phyloP scores from a whole-genome alignment of 257 asterid species.

The Verbascum thapsus region DNA sequence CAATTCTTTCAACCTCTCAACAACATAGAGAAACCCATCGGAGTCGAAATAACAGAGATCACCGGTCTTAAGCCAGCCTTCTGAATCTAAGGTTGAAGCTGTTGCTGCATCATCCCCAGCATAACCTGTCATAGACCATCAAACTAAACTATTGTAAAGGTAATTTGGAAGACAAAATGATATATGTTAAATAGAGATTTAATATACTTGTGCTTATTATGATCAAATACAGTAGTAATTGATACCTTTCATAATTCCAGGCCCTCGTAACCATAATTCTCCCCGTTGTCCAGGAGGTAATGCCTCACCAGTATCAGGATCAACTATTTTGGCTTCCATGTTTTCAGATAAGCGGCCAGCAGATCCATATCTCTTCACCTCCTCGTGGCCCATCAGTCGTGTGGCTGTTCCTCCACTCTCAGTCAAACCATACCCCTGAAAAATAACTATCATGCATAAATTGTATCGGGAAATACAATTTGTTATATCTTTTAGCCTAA shows the following conservation, averaged over 20 bases:
- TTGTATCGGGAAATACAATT: too few relatives aligned
- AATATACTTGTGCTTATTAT: neutral
- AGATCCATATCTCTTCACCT: constrained; percentile 59
- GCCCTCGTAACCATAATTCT: constrained; percentile 85
- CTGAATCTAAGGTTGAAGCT: constrained; percentile 71
- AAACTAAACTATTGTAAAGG: neutral
- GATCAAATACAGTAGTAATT: neutral
- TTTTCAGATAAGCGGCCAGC: constrained; percentile 70
- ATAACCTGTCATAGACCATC: constrained; percentile 58
- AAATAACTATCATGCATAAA: too few relatives aligned
- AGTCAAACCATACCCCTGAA: constrained; percentile 89
- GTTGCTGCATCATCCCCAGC: constrained; percentile 86
- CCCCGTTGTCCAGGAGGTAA: constrained; percentile 76
- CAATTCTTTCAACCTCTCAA: constrained; percentile 87
- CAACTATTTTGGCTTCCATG: constrained; percentile 82
- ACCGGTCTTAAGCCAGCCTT: constrained; percentile 96
- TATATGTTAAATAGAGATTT: neutral
- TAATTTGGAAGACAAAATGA: too few relatives aligned
- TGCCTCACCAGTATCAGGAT: constrained; percentile 65
- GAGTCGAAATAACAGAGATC: constrained; percentile 89
- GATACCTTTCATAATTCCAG: constrained; percentile 76
- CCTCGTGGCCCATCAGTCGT: constrained; percentile 60
- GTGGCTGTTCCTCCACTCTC: constrained; percentile 77
- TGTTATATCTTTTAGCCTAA: too few relatives aligned
- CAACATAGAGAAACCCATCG: constrained; percentile 78